These are phyloP conservation scores for Sphagnum tenellum DNA, from an alignment of 225 moss, liverwort and hornwort genomes.

Conservation along the genomic window DNA sequence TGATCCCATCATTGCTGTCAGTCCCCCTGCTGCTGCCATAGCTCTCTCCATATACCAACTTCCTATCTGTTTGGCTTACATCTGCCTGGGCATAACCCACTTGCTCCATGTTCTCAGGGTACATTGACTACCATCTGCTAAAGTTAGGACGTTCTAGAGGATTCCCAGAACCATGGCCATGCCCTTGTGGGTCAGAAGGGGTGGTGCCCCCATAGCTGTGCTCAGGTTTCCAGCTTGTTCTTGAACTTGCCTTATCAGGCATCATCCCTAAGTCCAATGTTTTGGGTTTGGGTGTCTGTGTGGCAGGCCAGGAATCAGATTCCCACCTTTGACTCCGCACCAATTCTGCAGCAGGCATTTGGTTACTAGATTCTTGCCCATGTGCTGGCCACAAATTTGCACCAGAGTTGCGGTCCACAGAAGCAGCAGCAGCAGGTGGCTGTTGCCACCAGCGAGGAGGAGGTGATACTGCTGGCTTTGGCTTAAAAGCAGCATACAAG, in stretches of 20 bases:
- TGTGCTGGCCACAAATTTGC: slow-evolving; percentile 87
- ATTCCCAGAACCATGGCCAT: too few species aligned
- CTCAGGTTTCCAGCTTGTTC: too few species aligned
- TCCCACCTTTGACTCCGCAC: slow-evolving; percentile 24
- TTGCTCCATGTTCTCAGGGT: too few species aligned
- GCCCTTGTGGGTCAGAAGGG: too few species aligned
- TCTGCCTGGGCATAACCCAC: slow-evolving; percentile 26
- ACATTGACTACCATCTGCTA: too few species aligned
- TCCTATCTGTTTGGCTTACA: slow-evolving; percentile 18
- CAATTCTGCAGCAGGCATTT: slow-evolving; percentile 33
- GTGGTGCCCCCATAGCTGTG: too few species aligned
- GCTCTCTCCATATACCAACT: slow-evolving; percentile 27
- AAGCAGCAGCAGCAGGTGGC: slow-evolving; percentile 40
- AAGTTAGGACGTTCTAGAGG: too few species aligned
- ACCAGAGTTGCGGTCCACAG: slow-evolving; percentile 23
- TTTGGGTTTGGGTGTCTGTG: slow-evolving; percentile 26
- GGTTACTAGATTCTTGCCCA: slow-evolving; percentile 50
- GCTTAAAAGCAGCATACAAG: slow-evolving; percentile 46
- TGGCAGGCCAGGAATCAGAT: slow-evolving; percentile 65
- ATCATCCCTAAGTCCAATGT: too few species aligned
- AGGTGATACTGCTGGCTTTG: slow-evolving; percentile 50
- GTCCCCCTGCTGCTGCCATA: slow-evolving; percentile 25
- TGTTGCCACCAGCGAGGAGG: slow-evolving; percentile 79
- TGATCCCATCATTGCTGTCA: slow-evolving; percentile 28
- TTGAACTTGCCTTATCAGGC: too few species aligned